Conservation (phyloP, 2,329 filamentous ascomycete genomes). For the Arthrobotrys iridis region DNA sequence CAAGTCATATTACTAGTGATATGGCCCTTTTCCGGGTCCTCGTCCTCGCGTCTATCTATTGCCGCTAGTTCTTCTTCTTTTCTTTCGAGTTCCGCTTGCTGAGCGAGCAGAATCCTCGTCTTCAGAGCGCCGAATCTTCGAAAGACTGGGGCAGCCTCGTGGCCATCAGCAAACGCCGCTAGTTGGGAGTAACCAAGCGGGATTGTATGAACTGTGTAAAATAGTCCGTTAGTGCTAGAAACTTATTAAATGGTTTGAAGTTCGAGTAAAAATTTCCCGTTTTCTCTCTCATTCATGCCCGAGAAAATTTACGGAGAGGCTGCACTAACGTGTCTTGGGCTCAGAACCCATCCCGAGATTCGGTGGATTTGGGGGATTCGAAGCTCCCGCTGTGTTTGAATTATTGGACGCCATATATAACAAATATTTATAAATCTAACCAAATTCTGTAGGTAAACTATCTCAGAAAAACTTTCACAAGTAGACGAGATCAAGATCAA, state of each 20-base stretch:
- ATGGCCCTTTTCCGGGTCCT: background rate
- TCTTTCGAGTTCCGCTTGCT: slow-evolving; percentile 30
- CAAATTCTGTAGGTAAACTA: no score
- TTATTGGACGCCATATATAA: no score
- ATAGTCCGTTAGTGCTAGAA: background rate
- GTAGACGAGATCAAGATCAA: no score
- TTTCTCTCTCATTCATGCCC: no score
- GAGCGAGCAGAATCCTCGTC: slow-evolving; percentile 16
- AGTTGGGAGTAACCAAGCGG: slow-evolving; percentile 37
- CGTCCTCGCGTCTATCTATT: slow-evolving; percentile 1
- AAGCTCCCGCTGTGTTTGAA: no score
- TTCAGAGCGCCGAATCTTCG: slow-evolving; percentile 34
- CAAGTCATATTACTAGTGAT: slow-evolving; percentile 14
- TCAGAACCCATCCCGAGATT: background rate
- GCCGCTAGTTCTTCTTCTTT: slow-evolving; percentile 10
- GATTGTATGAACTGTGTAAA: slow-evolving; percentile 8
- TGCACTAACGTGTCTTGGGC: slow-evolving; percentile 1
- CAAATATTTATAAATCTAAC: no score
- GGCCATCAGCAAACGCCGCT: slow-evolving; percentile 24
- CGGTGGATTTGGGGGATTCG: no score
- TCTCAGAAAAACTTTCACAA: no score
- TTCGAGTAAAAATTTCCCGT: background rate
- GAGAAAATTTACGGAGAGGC: no score
- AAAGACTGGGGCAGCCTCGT: slow-evolving; percentile 24
- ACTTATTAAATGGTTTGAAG: background rate